A percentile compares a stretch with the other conserved stretches of the same genome.
phyloP scores from a whole-genome alignment of 139 green algal genomes.

The Raphidocelis subcapitata region DNA sequence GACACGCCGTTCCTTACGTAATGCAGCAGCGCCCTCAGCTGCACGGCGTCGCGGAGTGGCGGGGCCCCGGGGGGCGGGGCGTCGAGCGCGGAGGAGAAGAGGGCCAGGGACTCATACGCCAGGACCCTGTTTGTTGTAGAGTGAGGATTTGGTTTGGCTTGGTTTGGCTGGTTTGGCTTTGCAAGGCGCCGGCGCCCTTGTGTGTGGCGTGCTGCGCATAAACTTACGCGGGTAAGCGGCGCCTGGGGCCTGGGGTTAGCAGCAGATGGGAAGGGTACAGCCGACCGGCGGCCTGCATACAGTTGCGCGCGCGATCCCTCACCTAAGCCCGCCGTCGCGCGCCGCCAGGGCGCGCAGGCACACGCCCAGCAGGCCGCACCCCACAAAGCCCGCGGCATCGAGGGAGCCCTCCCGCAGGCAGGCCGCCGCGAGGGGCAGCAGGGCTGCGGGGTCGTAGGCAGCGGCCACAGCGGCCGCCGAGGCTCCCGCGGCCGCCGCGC shows the following conservation, averaged over 20 bases:
- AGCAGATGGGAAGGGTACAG: too few species aligned
- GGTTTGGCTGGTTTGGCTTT: too few species aligned
- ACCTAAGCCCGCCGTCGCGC: conserved; percentile 34
- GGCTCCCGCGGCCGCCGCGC: conserved; percentile 13
- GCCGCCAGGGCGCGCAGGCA: conserved; percentile 47
- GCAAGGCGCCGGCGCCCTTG: too few species aligned
- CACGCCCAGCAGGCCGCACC: conserved; percentile 49
- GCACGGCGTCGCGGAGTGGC: background rate
- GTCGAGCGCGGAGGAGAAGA: background rate
- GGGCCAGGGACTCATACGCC: background rate
- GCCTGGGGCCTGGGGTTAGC: too few species aligned
- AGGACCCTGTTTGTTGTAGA: background rate
- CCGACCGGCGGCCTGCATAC: too few species aligned
- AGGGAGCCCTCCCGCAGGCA: conserved; percentile 35
- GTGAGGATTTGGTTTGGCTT: background rate
- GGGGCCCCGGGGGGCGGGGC: background rate
- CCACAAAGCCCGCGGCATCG: conserved; percentile 20
- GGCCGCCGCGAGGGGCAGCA: conserved; percentile 48
- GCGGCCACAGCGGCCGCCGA: conserved; percentile 9
- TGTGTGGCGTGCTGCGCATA: too few species aligned
- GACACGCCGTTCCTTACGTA: conserved; percentile 40
- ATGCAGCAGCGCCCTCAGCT: conserved; percentile 43
- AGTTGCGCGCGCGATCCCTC: background rate
- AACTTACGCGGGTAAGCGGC: too few species aligned
- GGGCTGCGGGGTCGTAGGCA: conserved; percentile 55